Base-by-base conservation (phyloP, 192 early-diverging fungal species). In the Podila epicladia region DNA sequence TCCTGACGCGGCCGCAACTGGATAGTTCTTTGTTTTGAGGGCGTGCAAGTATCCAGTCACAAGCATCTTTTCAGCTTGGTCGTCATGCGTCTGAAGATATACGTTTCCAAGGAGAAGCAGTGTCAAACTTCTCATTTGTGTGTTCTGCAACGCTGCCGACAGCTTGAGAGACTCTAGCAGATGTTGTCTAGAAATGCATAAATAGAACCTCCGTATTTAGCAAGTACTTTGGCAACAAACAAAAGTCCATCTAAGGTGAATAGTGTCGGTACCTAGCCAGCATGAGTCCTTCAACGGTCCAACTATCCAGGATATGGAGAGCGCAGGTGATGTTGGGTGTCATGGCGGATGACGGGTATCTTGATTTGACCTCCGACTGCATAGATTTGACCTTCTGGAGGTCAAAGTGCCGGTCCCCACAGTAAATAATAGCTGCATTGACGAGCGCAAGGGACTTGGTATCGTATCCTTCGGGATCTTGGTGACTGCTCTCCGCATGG, bases 31-130 rank as follows among this genome's bases (percentile, higher is more conserved):
- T 3, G 74, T 83, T 61, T 83, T 83, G 49, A 33, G 53, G 31
- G 74, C 74, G 67, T 76, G 64, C 28, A 65, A 31, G 59, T 64
- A 82, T 41, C 73, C 82, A 17, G 85, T 62, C 57, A 60, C 62
- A 20, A 83, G 68, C 70, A 84, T 86, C 53, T 83, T 86, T 63
- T 86, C 85, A 11, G 85, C 82, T n/a, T 86, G 82, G n/a, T 73
- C 77, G 29, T 86, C 82, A 13, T 86, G 82, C 26, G 77, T 75
- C 29, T 78, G 64, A 48, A 67, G 49, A 28, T 83, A 84, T 9
- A 86, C 61, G 38, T 74, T 74, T 8, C 85, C 85, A 13, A 86
- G 58, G 11, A 83, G 51, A 11, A 83, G 48, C 12, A 86, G 57
- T 19, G 82, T 74, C 67, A 86, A 31, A 19, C 73, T 71, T 35